These are phyloP conservation scores for Aspergillus hiratsukae DNA, from an alignment of 2,329 filamentous ascomycete genomes.

Conservation along the genomic window DNA sequence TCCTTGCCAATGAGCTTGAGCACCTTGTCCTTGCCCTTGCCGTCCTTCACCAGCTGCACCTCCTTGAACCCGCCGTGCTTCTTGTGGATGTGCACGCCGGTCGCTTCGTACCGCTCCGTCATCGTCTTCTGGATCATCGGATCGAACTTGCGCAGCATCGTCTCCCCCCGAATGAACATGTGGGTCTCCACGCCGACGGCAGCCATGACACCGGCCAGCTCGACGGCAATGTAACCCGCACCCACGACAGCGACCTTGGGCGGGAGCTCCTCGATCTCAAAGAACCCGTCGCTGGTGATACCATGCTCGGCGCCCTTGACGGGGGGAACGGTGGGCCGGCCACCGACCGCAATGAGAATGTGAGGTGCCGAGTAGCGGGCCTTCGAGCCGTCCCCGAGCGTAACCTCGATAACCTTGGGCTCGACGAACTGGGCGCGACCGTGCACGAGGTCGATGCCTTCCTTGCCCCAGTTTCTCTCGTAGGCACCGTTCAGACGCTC, in stretches of 20 bases:
- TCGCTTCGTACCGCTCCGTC: constrained; percentile 48
- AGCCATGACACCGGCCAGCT: constrained; percentile 48
- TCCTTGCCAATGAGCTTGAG: constrained; percentile 43
- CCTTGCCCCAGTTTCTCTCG: constrained; percentile 47
- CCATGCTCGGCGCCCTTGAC: constrained; percentile 46
- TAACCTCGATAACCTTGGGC: constrained; percentile 43
- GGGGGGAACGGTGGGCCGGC: constrained; percentile 41
- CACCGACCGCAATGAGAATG: constrained; percentile 47
- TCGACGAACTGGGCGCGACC: constrained; percentile 46
- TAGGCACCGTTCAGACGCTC: constrained; percentile 45
- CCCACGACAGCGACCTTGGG: constrained; percentile 49
- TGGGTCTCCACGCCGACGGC: constrained; percentile 48
- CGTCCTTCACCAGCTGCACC: constrained; percentile 41
- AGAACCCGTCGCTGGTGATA: constrained; percentile 51
- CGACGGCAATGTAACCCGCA: constrained; percentile 50
- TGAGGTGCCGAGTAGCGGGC: constrained; percentile 42
- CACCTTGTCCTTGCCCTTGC: constrained; percentile 45
- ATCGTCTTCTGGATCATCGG: constrained; percentile 51
- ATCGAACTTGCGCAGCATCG: constrained; percentile 49
- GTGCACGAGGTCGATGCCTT: constrained; percentile 49
- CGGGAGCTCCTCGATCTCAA: constrained; percentile 48
- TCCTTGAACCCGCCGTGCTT: constrained; percentile 46
- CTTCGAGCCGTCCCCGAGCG: constrained; percentile 39
- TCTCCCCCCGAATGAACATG: constrained; percentile 48
- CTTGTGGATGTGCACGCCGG: constrained; percentile 46